Conservation (phyloP, 2,329 filamentous ascomycete species). For the Nemania sp. region DNA sequence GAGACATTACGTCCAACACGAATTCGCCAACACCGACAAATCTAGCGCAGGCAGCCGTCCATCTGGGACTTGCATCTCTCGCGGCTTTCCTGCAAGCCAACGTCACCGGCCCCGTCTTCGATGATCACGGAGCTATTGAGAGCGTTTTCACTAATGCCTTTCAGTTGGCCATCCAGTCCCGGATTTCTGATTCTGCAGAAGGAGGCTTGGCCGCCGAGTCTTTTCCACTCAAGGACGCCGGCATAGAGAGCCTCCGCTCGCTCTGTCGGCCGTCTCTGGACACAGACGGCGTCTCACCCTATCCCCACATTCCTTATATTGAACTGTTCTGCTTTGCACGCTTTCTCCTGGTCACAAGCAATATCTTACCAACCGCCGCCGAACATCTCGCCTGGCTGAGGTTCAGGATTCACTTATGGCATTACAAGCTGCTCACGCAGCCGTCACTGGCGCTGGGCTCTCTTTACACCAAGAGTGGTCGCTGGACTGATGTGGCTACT, state of each 20-base stretch:
- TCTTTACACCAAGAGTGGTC: constrained; percentile 58
- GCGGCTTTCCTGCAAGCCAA: constrained; percentile 74
- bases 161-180: neutral
- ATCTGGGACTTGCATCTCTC: constrained; percentile 64
- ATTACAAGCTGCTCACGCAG: constrained; percentile 63
- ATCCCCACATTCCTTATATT: constrained; percentile 79
- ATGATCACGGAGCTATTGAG: constrained; percentile 30
- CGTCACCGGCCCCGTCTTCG: constrained; percentile 72
- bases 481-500: constrained; percentile 62
- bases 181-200: neutral
- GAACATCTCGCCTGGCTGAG: constrained; percentile 58
- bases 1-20: too few relatives aligned
- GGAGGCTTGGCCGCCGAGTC: neutral
- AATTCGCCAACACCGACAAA: neutral
- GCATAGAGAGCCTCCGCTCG: constrained; percentile 30
- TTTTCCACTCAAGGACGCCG: constrained; percentile 1
- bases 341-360: constrained; percentile 50
- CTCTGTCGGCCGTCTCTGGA: constrained; percentile 69
- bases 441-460: constrained; percentile 58
- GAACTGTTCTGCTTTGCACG: constrained; percentile 80
- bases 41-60: constrained; percentile 19
- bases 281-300: constrained; percentile 84
- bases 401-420: constrained; percentile 73
- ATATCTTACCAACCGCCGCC: constrained; percentile 28
- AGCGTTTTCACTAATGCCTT: constrained; percentile 43